Base-by-base conservation (phyloP, 2,329 filamentous ascomycete genomes). In the Colletotrichum magnum region DNA sequence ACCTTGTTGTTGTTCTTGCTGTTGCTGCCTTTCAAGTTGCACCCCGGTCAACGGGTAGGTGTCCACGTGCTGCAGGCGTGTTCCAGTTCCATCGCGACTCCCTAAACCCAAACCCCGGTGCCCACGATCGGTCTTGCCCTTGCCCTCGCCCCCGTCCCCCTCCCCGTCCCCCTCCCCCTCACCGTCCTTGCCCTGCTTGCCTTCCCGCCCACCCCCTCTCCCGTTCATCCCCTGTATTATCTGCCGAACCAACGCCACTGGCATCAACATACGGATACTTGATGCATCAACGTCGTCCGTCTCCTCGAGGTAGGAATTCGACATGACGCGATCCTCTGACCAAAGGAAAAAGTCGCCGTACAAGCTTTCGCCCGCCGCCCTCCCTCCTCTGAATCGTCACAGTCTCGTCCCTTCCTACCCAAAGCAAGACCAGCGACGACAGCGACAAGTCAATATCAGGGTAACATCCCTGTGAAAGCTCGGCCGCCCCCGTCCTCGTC, bases 21-120 rank as follows among this genome's bases (percentile, higher is more conserved):
- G 43, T 59, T n/a, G 41, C 21, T 24, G 21, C 21, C 3, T 4
- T 24, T 24, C 26, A 43, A 43, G 16, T 16, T 7, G 24, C 24
- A 28, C 47, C 64, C 64, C 15, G 41, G 39, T 60, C 59, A 47
- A n/a, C n/a, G 41, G 43, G 56, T 53, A 58, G 52, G 41, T 68
- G 47, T 60, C 28, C 48, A 68, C 53, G 63, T 63, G 68, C 58
- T 39, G 41, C 24, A 59, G 52, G 52, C 59, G 32, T 52, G 53
- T 58, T 67, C 56, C 32, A 58, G 58, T 56, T 52, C 47, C 60
- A 69, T 69, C 62, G 62, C 21, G 58, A 50, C 59, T 64, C 64
- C 60, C 51, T 21, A 58, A 58, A 18, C 56, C 62, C 62, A 21
- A 26, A 36, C 54, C 60, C n/a, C 18, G n/a, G 28, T 48, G 48